Base-by-base conservation (phyloP, 2,329 filamentous ascomycete species). In the Fusarium sp. region DNA sequence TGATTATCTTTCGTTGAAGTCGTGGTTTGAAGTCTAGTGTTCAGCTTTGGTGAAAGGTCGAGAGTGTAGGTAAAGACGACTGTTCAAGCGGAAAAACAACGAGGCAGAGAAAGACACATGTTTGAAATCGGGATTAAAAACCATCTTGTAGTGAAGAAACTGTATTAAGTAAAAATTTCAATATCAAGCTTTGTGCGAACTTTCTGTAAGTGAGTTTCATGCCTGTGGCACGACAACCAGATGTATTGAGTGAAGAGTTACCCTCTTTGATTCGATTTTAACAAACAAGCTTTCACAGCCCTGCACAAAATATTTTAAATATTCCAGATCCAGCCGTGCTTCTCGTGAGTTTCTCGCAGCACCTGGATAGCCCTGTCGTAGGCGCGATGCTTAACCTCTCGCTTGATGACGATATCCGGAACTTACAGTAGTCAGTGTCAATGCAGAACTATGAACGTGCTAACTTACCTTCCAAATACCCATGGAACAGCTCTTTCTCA, bases 401-500 rank as follows among this genome's bases (percentile, higher is more conserved):
- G 63, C 18, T 60, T 68, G 7, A 70, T 52, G 15, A 72, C 52
- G 3, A 39, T 26, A 60, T 69, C 64, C 15, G 66, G 73, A 49
- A 76, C 72, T 74, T 20, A 6, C 33, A 45, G 8, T 11, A 33
- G 24, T 17, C 14, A 46, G 10, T 36, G 26, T 26, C 22, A 44
- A 5, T 14, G 34, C 31, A 4, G 5, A 22, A 31, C 7, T n/a
- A 15, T 5, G 9, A 33, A 11, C 43, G 22, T 13, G n/a, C 6
- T 13, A 6, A 31, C 44, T 36, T 26, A 75, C 74, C 64, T 60
- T 77, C 72, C 2, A 77, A 39, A 43, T 77, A 77, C n/a, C 74
- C 76, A 61, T 78, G 72, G 34, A 77, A 77, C 1, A 69, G 53
- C 36, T 74, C 64, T 22, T 75, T 62, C 9, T 72, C 69, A 34